A percentile compares a stretch with the other conserved stretches of the same genome.
Evolutionary conservation across 345 rosid genomes (phyloP).

Genomic region (Cardamine chenopodiifolia): DNA sequence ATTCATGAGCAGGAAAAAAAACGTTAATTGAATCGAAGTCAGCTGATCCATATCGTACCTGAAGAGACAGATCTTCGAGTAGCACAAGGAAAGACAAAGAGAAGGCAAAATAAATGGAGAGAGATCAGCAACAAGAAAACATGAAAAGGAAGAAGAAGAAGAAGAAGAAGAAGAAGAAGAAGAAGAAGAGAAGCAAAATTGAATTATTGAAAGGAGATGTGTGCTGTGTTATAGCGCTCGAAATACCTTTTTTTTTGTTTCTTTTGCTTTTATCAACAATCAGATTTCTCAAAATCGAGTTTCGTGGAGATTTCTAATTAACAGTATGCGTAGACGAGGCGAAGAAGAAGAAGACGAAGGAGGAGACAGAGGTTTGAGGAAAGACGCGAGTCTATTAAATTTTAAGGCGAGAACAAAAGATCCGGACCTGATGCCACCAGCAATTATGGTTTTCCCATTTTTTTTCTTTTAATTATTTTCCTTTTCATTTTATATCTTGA

Average conservation of each 20-base stretch:
- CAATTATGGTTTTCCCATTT: slow-evolving; percentile 9
- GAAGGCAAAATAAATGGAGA: background rate
- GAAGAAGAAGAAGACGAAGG: background rate
- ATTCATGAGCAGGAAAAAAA: background rate
- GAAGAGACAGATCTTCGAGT: slow-evolving; percentile 31
- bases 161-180: background rate
- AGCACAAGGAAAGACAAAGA: slow-evolving; percentile 1
- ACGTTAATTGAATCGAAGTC: slow-evolving; percentile 20
- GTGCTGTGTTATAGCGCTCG: slow-evolving; percentile 22
- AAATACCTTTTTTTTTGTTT: background rate
- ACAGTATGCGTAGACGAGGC: slow-evolving; percentile 25
- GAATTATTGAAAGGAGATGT: slow-evolving; percentile 28
- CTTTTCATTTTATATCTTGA: background rate
- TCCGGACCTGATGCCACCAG: slow-evolving; percentile 17
- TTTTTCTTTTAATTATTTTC: background rate
- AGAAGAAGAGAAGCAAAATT: background rate
- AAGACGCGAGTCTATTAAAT: background rate
- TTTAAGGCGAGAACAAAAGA: slow-evolving; percentile 3
- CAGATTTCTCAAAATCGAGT: background rate
- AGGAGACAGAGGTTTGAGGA: slow-evolving; percentile 15
- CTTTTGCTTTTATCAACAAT: slow-evolving; percentile 20
- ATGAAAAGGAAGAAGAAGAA: background rate
- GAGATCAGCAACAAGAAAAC: slow-evolving; percentile 15
- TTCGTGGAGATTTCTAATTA: slow-evolving; percentile 13
- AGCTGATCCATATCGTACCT: slow-evolving; percentile 24